Evolutionary conservation across 164 flowering plant species (phyloP), one percentile per base, ranked within the genome.

Genomic region (Magnolia kwangsiensis): DNA sequence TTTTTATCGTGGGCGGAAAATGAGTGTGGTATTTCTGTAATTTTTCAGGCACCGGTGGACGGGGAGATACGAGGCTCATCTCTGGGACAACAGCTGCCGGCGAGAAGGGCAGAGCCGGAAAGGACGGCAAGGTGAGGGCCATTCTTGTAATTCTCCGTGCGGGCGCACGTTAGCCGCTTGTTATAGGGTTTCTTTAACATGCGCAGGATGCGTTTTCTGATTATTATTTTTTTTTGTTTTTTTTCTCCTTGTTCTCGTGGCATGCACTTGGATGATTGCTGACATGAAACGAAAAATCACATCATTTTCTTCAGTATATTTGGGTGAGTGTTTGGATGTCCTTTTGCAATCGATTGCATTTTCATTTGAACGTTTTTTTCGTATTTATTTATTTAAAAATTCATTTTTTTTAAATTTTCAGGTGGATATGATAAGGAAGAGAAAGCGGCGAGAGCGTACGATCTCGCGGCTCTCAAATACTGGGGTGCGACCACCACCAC

Each of bases 361-460:
- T 45, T 58, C 10, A 74, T 50, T 29, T 19, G 27, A 27, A 59
- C 29, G 50, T 55, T 13, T 61, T 51, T 4, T 37, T 29, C 45
- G 10, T 49, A 6, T 4, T 4, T 68, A 13, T 68, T 37, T 23
- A 10, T 11, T 11, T 27, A 16, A 11, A 24, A 11, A 7, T 0
- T 55, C 18, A 8, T 73, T 37, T 21, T 21, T 27, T 29, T 6
- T 6, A 8, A 63, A 37, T 24, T 50, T 69, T 11, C 68, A 90
- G 98, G 98, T 82, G 98, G 98, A 4, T 93, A 93, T 87, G 98
- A 93, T 82, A 93, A 89, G 76, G 98, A 93, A 85, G 96, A 93
- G 58, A 93, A 89, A 78, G 98, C 98, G 37, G 98, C 98, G 0
- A 86, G 94, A 79, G 96, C 98, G 77, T 93, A 93, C 64, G 98